phyloP scores from a whole-genome alignment of 1,284 basidiomycete species.

The Moesziomyces parantarcticus region DNA sequence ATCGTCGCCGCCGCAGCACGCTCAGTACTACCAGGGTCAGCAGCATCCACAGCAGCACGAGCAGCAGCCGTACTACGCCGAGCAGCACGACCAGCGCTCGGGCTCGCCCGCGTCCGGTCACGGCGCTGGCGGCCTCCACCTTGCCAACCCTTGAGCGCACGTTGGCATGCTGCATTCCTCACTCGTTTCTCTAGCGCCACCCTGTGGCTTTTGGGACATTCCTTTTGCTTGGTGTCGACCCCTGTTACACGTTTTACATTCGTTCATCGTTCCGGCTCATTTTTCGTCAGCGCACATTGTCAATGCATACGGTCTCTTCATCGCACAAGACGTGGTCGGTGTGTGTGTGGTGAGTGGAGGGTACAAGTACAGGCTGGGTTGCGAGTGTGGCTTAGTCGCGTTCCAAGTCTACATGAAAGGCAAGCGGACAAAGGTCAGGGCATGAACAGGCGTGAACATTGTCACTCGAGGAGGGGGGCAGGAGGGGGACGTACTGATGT shows the following conservation, averaged over 20 bases:
- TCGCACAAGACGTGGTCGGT: not conserved
- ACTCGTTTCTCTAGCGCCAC: not conserved
- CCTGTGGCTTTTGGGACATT: not conserved
- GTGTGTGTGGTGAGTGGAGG: not conserved
- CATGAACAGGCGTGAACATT: not conserved
- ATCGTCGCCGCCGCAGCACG: conserved; percentile 19
- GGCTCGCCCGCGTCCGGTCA: conserved; percentile 23
- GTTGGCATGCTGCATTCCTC: conserved; percentile 1
- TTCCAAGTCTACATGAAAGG: conserved; percentile 54
- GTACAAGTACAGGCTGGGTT: conserved; percentile 3
- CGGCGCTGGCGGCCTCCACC: conserved; percentile 23
- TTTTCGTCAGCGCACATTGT: no score
- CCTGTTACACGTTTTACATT: no score
- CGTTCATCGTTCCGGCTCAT: no score
- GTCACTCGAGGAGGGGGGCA: not conserved
- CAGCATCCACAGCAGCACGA: conserved; percentile 5
- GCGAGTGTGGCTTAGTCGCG: conserved; percentile 23
- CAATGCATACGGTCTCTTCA: no score
- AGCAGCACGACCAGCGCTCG: conserved; percentile 18
- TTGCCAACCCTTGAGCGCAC: conserved; percentile 35
- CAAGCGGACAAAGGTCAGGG: no score
- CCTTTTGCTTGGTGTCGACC: no score
- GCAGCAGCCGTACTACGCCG: conserved; percentile 13
- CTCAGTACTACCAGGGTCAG: conserved; percentile 28
- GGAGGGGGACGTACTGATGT: conserved; percentile 74